Percentiles rank a stretch among this genome's conserved stretches.
Evolutionary conservation across 202 grass and related monocot species (phyloP).

Genomic region (Saccharum hybrid): DNA sequence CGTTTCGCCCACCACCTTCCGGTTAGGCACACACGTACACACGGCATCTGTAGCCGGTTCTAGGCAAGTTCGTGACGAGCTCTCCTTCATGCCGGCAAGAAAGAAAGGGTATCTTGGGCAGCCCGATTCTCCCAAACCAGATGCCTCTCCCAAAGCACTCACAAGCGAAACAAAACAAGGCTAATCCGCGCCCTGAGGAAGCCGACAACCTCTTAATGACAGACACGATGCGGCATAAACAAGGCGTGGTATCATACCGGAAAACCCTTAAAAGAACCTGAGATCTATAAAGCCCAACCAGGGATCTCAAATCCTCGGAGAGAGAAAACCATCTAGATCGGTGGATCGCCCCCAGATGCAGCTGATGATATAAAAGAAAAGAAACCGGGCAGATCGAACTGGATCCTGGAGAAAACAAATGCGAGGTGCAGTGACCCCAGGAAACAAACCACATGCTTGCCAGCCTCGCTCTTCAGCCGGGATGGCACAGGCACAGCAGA

Average conservation of each 20-base stretch:
- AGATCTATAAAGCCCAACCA: conserved; percentile 35
- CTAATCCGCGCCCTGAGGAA: conserved; percentile 23
- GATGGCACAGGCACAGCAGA: neutral
- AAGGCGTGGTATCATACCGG: conserved; percentile 5
- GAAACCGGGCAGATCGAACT: conserved; percentile 13
- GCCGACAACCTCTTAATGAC: conserved; percentile 44
- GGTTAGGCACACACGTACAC: neutral
- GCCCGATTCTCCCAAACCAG: conserved; percentile 13
- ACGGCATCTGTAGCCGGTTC: neutral
- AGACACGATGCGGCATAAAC: conserved; percentile 31
- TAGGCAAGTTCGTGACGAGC: conserved; percentile 10
- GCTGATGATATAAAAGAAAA: conserved; percentile 20
- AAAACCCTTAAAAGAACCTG: conserved; percentile 38
- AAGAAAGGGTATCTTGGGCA: neutral
- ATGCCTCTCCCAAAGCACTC: conserved; percentile 22
- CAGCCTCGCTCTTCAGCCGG: conserved; percentile 21
- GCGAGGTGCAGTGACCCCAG: conserved; percentile 31
- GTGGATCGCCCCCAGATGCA: conserved; percentile 10
- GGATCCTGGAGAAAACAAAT: conserved; percentile 38
- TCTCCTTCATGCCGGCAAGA: neutral
- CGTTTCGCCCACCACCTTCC: neutral
- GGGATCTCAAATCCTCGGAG: conserved; percentile 34
- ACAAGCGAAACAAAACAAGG: conserved; percentile 35
- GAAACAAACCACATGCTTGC: conserved; percentile 45
- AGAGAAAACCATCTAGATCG: neutral